phyloP scores from a whole-genome alignment of 345 rosid species.

The Psidium friedrichsthalianum region DNA sequence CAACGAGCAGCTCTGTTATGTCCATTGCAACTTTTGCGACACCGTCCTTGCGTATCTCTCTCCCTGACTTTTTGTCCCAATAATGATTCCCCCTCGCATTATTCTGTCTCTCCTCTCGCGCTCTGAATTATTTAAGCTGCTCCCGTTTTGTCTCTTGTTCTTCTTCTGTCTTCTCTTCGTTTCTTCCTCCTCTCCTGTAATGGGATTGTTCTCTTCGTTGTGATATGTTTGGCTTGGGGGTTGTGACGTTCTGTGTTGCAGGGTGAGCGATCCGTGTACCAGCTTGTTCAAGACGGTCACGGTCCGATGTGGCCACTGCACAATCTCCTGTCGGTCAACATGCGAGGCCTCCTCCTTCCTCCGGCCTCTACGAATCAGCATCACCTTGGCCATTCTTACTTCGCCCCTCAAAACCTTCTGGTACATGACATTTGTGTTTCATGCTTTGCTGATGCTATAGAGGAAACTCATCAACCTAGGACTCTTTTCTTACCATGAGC shows the following conservation, averaged over 20 bases:
- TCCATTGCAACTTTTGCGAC: conserved; percentile 91
- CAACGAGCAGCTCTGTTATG: conserved; percentile 95
- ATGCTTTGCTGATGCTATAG: neutral
- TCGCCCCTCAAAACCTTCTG: conserved; percentile 60
- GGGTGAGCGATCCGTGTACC: conserved; percentile 96
- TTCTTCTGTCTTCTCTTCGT: neutral
- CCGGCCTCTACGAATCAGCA: conserved; percentile 45
- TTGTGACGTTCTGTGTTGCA: neutral
- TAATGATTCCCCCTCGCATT: conserved; percentile 1
- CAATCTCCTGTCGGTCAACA: conserved; percentile 80
- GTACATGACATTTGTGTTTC: conserved; percentile 7
- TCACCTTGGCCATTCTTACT: conserved; percentile 67
- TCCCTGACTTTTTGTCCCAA: neutral
- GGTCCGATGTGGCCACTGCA: conserved; percentile 95
- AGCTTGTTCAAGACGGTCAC: conserved; percentile 96
- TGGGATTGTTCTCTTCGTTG: neutral
- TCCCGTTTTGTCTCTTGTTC: neutral
- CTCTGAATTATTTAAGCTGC: neutral
- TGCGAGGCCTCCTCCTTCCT: conserved; percentile 59
- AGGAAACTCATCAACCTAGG: neutral
- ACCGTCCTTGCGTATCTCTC: conserved; percentile 59
- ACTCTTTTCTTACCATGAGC: neutral
- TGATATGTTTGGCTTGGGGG: neutral
- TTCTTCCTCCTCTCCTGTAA: neutral
- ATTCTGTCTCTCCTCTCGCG: neutral